Evolutionary conservation across 495 filamentous ascomycete species (phyloP), one percentile per base, ranked within the genome.

Genomic region (Paragyromitra xinjiangensis): DNA sequence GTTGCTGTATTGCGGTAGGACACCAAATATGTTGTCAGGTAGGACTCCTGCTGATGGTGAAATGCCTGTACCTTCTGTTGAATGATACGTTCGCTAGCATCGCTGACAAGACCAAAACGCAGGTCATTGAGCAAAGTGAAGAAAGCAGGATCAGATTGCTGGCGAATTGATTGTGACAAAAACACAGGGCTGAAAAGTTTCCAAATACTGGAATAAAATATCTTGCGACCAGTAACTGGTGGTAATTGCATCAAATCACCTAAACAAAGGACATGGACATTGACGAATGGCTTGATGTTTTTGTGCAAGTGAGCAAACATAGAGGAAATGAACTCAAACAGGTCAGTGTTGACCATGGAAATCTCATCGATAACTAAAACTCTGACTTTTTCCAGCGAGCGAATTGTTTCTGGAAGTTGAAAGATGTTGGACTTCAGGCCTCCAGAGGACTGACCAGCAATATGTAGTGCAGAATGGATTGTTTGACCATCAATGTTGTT

Each of bases 281-380:
- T 68, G 5, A 29, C 29, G n/a, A 68, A 68, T 0, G 48, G 64
- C 24, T 24, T 55, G 7, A 68, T 22, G 4, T n/a, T 40, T 1
- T 55, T 22, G n/a, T 68, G 48, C 6, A 68, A 11, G 7, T 29
- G 26, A 14, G 48, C 48, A 68, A 68, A 68, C 2, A 68, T 9
- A 19, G 14, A 34, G 1, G 64, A 68, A 11, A 68, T 19, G 37
- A 68, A 68, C 6, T 55, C 50, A 42, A 68, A 68, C 1, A 68
- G 26, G n/a, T 68, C 64, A n/a, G 29, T 19, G 14, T 53, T 56
- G 0, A 68, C 50, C 48, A 68, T 68, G 7, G 64, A 68, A 3
- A 68, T 53, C 16, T 68, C 64, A 56, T 55, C 64, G 11, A 68
- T 68, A 3, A 68, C 7, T 3, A 68, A 11, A 11, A 40, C 11